Conservation (phyloP, 371 early-diverging fungal species). For the Syncephalastrum monosporum region DNA sequence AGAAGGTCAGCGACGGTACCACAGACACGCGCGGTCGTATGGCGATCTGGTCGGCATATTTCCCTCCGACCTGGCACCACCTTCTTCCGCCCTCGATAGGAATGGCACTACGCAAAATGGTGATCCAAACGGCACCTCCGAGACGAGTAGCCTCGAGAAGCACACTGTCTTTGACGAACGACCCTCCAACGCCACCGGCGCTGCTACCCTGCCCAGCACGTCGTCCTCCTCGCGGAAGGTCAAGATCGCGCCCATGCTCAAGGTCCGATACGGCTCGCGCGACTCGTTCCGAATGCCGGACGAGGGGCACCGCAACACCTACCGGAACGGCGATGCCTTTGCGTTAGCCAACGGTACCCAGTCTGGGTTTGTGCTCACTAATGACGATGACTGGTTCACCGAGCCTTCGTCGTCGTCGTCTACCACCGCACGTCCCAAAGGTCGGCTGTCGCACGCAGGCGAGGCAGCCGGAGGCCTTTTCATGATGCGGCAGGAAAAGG, state of each 20-base stretch:
- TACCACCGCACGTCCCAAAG: background rate
- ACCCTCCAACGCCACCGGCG: background rate
- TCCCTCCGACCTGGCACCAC: constrained; percentile 12
- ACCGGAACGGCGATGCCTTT: constrained; percentile 5
- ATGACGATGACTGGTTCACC: constrained; percentile 5
- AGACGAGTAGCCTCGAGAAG: constrained; percentile 16
- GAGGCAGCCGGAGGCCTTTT: constrained; percentile 47
- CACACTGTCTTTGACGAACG: constrained; percentile 8
- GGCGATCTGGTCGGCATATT: constrained; percentile 34
- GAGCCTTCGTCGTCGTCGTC: constrained; percentile 4
- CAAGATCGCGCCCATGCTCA: constrained; percentile 36
- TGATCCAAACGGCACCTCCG: constrained; percentile 5
- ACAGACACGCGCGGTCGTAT: constrained; percentile 35
- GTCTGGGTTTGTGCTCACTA: background rate
- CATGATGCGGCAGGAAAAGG: constrained; percentile 40
- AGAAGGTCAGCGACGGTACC: constrained; percentile 4
- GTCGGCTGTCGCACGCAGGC: constrained; percentile 31
- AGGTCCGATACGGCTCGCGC: constrained; percentile 36
- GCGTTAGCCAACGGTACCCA: constrained; percentile 7
- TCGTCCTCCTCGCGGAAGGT: constrained; percentile 22
- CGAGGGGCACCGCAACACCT: constrained; percentile 16
- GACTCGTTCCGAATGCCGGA: constrained; percentile 32
- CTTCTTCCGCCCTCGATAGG: too few species aligned
- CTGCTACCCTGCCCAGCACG: background rate
- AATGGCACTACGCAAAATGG: background rate